A percentile compares a stretch with the other conserved stretches of the same genome.
These are phyloP conservation scores for Selaginella moellendorffii DNA, from an alignment of 75 land plant genomes.

Conservation along the genomic window DNA sequence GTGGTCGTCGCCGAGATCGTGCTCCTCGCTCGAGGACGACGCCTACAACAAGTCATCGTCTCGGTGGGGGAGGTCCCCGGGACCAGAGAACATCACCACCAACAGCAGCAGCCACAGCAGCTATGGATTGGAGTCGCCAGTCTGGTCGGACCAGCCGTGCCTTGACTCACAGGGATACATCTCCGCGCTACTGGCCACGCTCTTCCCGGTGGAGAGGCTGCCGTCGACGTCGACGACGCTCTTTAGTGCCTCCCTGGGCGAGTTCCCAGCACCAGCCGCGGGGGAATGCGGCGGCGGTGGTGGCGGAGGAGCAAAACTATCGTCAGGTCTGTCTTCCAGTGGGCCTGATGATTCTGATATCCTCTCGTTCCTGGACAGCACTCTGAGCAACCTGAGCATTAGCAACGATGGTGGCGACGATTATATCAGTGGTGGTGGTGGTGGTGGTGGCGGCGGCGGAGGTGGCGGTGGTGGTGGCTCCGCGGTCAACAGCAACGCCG, in stretches of 20 bases:
- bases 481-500: too few relatives aligned
- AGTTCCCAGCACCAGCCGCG: constrained; percentile 3
- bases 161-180: background rate
- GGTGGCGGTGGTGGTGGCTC: background rate
- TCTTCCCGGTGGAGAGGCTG: background rate
- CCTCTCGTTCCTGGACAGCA: constrained; percentile 2
- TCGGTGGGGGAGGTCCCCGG: background rate
- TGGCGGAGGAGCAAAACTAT: background rate
- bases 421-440: background rate
- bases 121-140: background rate
- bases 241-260: constrained; percentile 8
- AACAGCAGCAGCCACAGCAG: too few relatives aligned
- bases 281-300: too few relatives aligned
- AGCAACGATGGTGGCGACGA: too few relatives aligned
- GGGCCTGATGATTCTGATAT: background rate
- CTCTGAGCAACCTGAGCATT: too few relatives aligned
- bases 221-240: background rate
- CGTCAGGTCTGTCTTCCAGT: background rate
- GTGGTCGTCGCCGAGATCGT: constrained; percentile 1
- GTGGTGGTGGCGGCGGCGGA: background rate
- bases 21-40: background rate
- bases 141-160: background rate
- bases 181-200: background rate
- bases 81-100: background rate
- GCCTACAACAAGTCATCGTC: background rate